Base-by-base conservation (phyloP, 2,329 filamentous ascomycete species). In the Tolypocladium guangdongense region DNA sequence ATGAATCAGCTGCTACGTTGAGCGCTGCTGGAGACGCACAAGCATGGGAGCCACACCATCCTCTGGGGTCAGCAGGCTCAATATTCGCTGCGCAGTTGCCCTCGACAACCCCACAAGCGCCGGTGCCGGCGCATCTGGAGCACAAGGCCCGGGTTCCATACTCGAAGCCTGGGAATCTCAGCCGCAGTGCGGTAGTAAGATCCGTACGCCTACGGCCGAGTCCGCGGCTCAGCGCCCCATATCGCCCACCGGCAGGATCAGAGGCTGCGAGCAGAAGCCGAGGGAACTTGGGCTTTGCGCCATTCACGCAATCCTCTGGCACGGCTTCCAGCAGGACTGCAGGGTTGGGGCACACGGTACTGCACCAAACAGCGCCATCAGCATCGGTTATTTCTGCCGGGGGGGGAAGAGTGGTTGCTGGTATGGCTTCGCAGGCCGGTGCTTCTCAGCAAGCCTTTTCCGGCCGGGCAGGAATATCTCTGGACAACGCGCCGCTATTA, bases 61-160 rank as follows among this genome's bases (percentile, higher is more conserved):
- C 14, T 46, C 24, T 7, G 20, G 38, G 38, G 24, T 24, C 16
- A 30, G 43, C 24, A 46, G 18, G 43, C 16, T 46, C 24, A 6
- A 3, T 32, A 2, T 38, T 39, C 22, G 22, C 7, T 14, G 33
- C 50, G 14, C 50, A 36, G 24, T 36, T 55, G 35, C 37, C 58
- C 12, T 60, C 60, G 20, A 62, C 61, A 10, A 64, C 62, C 7
- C 62, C 62, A 8, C 53, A 48, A 45, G 59, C 54, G n/a, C 59
- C 59, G 27, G 49, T 60, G 7, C 57, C 62, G 8, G 12, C 39
- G 24, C 55, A 54, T 27, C 38, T 62, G 10, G 51, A 48, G 22
- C 43, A 49, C n/a, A 18, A 35, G 32, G 32, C 32, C 8, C 46
- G 22, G 14, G 7, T 36, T 16, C n/a, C n/a, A 7, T 20, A 48